phyloP scores from a whole-genome alignment of 208 protist genomes.

The Leishmania braziliensis region DNA sequence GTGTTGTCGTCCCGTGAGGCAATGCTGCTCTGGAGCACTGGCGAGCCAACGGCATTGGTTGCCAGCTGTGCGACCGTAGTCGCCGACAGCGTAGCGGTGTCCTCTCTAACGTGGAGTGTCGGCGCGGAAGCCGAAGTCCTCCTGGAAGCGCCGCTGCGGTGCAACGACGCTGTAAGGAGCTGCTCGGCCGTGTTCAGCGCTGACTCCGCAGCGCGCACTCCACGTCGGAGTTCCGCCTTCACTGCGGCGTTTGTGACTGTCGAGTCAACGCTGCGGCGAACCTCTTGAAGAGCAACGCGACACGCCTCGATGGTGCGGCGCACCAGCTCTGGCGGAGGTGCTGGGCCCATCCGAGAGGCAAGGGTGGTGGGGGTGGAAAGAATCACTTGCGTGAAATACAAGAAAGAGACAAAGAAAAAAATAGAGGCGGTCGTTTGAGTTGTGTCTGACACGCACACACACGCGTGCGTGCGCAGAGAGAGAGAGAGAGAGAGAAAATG shows the following conservation, averaged over 20 bases:
- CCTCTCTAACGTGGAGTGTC: constrained; percentile 5
- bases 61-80: neutral
- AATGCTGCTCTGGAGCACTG: neutral
- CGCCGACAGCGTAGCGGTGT: neutral
- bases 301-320: constrained; percentile 23
- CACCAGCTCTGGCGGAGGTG: constrained; percentile 12
- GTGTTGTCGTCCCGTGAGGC: constrained; percentile 1
- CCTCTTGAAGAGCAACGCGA: constrained; percentile 25
- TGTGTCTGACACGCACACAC: neutral
- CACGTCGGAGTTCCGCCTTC: constrained; percentile 42
- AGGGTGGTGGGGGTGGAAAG: constrained; percentile 16
- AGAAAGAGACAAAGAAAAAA: neutral
- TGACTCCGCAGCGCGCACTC: constrained; percentile 25
- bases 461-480: neutral
- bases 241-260: constrained; percentile 19
- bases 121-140: constrained; percentile 1
- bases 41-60: neutral
- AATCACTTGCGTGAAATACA: neutral
- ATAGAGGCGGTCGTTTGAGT: neutral
- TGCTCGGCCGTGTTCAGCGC: constrained; percentile 14
- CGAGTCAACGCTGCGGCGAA: constrained; percentile 29
- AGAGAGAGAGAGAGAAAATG: neutral
- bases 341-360: neutral
- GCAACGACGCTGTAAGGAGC: neutral
- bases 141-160: neutral